phyloP scores from a whole-genome alignment of 257 asterid genomes.

The Eucommia ulmoides region DNA sequence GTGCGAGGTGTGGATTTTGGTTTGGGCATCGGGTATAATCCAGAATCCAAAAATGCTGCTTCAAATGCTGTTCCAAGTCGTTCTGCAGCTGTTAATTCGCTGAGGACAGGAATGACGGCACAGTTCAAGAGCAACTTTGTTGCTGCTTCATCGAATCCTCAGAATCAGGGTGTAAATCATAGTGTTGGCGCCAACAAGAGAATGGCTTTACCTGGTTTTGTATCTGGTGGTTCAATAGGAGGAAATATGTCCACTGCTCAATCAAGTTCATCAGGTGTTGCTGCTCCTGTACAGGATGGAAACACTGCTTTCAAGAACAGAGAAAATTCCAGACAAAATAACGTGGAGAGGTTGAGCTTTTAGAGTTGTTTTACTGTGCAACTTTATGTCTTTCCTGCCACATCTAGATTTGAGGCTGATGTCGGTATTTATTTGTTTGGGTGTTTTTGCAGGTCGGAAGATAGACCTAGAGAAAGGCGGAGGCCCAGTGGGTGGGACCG shows the following conservation, averaged over 20 bases:
- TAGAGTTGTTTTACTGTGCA: neutral
- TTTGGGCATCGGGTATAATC: slow-evolving; percentile 78
- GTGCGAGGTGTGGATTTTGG: slow-evolving; percentile 96
- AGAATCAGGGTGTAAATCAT: slow-evolving; percentile 37
- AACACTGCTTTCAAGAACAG: slow-evolving; percentile 19
- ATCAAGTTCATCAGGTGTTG: slow-evolving; percentile 20
- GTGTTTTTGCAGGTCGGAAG: slow-evolving; percentile 32
- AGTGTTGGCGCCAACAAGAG: slow-evolving; percentile 34
- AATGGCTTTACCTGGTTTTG: slow-evolving; percentile 64
- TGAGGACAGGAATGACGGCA: slow-evolving; percentile 68
- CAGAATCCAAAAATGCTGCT: slow-evolving; percentile 38
- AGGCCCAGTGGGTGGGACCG: slow-evolving; percentile 97
- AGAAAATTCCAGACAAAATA: slow-evolving; percentile 24
- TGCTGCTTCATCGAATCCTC: slow-evolving; percentile 79
- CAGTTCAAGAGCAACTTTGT: slow-evolving; percentile 76
- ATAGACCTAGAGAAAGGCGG: slow-evolving; percentile 71
- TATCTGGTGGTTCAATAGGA: slow-evolving; percentile 95
- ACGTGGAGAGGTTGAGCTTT: slow-evolving; percentile 44
- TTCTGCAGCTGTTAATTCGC: slow-evolving; percentile 55
- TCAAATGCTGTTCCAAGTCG: slow-evolving; percentile 42
- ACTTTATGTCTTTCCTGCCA: slow-evolving; percentile 1
- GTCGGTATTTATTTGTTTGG: neutral
- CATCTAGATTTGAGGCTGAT: neutral
- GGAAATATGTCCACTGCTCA: slow-evolving; percentile 47
- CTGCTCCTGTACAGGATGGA: slow-evolving; percentile 27